These are phyloP conservation scores for Fomitopsis betulina DNA, from an alignment of 1,284 basidiomycete genomes.

Conservation along the genomic window DNA sequence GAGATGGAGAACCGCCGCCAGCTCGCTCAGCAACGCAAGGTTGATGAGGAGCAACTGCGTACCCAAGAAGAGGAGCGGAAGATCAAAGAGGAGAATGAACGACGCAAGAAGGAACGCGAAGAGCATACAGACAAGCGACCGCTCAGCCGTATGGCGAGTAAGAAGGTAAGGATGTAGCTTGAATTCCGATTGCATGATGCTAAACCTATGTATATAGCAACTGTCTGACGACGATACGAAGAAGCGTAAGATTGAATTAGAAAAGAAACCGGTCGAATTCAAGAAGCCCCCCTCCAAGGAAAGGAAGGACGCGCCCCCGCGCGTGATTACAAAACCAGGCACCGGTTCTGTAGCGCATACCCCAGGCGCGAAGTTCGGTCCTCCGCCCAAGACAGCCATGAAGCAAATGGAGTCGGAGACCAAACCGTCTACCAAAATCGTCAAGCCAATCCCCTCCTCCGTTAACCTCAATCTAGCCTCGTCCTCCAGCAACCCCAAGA, in stretches of 20 bases:
- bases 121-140: slow-evolving; percentile 66
- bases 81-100: slow-evolving; percentile 64
- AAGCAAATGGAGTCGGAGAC: slow-evolving; percentile 23
- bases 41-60: slow-evolving; percentile 69
- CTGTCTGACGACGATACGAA: slow-evolving; percentile 62
- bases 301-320: slow-evolving; percentile 31
- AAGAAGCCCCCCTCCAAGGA: slow-evolving; percentile 53
- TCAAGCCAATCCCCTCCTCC: slow-evolving; percentile 7
- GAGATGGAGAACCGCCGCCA: slow-evolving; percentile 79
- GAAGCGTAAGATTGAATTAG: slow-evolving; percentile 62
- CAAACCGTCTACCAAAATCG: slow-evolving; percentile 7
- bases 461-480: slow-evolving; percentile 7
- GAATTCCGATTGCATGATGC: background rate
- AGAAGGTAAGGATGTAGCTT: slow-evolving; percentile 42
- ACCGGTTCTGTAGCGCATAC: slow-evolving; percentile 10
- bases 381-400: slow-evolving; percentile 25
- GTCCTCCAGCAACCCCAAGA: slow-evolving; percentile 5
- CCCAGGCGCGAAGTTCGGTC: slow-evolving; percentile 21
- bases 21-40: slow-evolving; percentile 67
- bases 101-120: slow-evolving; percentile 70
- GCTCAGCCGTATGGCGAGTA: slow-evolving; percentile 38
- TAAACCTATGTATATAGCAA: slow-evolving; percentile 9
- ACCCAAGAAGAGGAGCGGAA: slow-evolving; percentile 65
- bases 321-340: slow-evolving; percentile 32
- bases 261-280: slow-evolving; percentile 48